Base-by-base conservation (phyloP, 2,329 filamentous ascomycete genomes). In the Monosporascus cannonballus region DNA sequence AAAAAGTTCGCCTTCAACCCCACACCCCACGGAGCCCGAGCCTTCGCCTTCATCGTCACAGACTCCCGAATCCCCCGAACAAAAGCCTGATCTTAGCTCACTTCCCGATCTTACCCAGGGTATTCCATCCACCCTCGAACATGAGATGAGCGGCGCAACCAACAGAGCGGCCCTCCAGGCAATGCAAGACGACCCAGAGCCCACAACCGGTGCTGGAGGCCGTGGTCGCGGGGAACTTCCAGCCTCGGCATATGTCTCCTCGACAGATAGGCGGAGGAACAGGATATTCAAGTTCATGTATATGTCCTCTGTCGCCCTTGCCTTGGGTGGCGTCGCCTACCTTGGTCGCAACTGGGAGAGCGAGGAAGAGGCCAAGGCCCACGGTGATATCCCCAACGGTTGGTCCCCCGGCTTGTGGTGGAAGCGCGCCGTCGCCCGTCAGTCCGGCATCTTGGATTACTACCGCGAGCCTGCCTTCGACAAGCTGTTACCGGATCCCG, bases 401-500 rank as follows among this genome's bases (percentile, higher is more conserved):
- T 96, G 90, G 89, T 78, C 80, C 3, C 69, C 87, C 1, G 75
- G 73, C 2, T 76, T 88, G 30, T 94, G 94, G 82, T 97, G 89
- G 78, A 83, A 84, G 63, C 89, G 94, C 54, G 84, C 86, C 50
- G 85, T 79, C 64, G 86, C 91, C 50, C 86, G 94, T 50, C 77
- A 90, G 62, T 79, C 78, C 56, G 86, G 89, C 58, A 83, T 90
- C 53, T 79, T 94, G 56, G 88, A 85, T 60, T 97, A 97, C 76
- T 99, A 97, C 76, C 93, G 93, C 61, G 93, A 97, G 64, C 94
- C 94, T 3, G 87, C 92, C 8, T 97, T 97, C 71, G 85, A 90
- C 53, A 96, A 96, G 77, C 80, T 99, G 54, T 79, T 99, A 20
- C 94, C 90, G 6, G 87, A 93, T 60, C 79, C 85, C 41, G 86